Evolutionary conservation across 257 asterid genomes (phyloP).

Genomic region (Nicotiana tomentosiformis): DNA sequence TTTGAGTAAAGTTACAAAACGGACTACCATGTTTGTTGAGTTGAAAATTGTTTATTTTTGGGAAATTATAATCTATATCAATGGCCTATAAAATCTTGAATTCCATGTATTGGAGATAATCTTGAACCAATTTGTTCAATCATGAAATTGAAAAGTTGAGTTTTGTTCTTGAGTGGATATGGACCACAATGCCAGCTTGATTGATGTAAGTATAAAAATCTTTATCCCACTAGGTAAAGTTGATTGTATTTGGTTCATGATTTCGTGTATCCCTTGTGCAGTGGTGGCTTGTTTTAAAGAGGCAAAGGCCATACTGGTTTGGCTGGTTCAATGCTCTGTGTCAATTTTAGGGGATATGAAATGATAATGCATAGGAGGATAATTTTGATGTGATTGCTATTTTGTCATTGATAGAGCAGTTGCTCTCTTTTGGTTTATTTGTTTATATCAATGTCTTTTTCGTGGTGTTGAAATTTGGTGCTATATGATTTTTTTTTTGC

Average conservation of each 20-base stretch:
- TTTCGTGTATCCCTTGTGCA: background rate
- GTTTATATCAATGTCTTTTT: background rate
- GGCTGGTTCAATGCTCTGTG: background rate
- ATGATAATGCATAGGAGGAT: background rate
- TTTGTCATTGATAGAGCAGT: background rate
- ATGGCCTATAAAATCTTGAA: background rate
- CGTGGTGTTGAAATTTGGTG: background rate
- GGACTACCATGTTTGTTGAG: background rate
- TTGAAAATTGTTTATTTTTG: background rate
- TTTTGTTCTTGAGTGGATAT: background rate
- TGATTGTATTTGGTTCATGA: background rate
- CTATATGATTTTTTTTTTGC: background rate
- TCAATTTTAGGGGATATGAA: background rate
- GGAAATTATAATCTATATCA: background rate
- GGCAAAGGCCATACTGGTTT: background rate
- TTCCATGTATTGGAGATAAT: background rate
- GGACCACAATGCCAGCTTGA: constrained; percentile 8
- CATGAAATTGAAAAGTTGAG: background rate
- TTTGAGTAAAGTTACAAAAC: background rate
- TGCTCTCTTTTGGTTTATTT: background rate
- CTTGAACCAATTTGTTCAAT: background rate
- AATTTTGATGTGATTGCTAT: background rate
- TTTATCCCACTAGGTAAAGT: background rate
- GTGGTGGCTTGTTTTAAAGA: background rate
- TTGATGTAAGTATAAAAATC: background rate